Evolutionary conservation across 768 basidiomycete species (phyloP).

Genomic region (Dendrothele bispora): DNA sequence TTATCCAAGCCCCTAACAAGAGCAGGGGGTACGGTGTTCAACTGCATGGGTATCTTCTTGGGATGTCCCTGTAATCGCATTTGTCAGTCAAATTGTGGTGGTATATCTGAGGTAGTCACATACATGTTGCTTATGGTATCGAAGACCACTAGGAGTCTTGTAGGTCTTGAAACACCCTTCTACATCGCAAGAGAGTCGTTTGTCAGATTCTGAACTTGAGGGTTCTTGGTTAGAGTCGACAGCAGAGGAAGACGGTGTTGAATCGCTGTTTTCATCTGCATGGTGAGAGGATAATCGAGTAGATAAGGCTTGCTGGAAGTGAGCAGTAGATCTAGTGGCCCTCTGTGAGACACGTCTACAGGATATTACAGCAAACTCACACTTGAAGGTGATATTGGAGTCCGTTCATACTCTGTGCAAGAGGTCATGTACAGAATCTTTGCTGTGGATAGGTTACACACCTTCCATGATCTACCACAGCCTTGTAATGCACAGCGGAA

Average conservation of each 20-base stretch:
- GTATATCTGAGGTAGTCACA: conserved; percentile 24
- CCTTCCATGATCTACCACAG: conserved; percentile 87
- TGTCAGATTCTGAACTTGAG: conserved; percentile 38
- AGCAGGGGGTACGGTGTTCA: conserved; percentile 68
- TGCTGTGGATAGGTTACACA: conserved; percentile 24
- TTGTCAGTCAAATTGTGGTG: conserved; percentile 3
- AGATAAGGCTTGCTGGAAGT: conserved; percentile 64
- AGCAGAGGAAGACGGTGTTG: conserved; percentile 23
- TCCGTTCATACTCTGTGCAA: conserved; percentile 73
- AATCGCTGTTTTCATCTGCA: conserved; percentile 23
- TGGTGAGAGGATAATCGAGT: conserved; percentile 41
- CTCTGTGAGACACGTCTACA: conserved; percentile 6
- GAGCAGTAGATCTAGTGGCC: conserved; percentile 64
- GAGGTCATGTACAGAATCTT: conserved; percentile 7
- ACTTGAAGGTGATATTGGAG: conserved; percentile 88
- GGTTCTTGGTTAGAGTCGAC: conserved; percentile 32
- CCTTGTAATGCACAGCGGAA: conserved; percentile 74
- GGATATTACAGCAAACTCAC: conserved; percentile 36
- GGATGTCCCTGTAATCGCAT: conserved; percentile 59
- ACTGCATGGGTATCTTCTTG: conserved; percentile 59
- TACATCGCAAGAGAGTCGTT: conserved; percentile 55
- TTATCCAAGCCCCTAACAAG: conserved; percentile 55
- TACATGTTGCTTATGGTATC: conserved; percentile 80
- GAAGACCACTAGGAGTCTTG: conserved; percentile 78
- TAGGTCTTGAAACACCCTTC: conserved; percentile 74